A percentile compares a stretch with the other conserved stretches of the same genome.
These are phyloP conservation scores for Fusarium sp. DNA, from an alignment of 2,329 filamentous ascomycete species.

Conservation along the genomic window DNA sequence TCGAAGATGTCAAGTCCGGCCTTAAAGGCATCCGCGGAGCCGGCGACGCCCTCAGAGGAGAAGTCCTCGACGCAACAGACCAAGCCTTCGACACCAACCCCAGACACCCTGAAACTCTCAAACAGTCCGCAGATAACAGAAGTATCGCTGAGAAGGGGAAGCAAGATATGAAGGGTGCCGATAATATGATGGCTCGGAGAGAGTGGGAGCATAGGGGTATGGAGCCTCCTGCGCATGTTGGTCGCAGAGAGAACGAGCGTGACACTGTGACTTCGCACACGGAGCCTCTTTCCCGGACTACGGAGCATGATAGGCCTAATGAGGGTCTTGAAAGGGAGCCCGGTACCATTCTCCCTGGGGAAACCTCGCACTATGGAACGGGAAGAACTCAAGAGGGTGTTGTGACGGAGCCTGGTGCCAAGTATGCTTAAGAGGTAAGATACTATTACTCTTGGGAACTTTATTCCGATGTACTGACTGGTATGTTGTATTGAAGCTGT, in stretches of 20 bases:
- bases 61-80: slow-evolving; percentile 34
- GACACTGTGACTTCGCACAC: neutral
- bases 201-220: slow-evolving; percentile 33
- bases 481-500: neutral
- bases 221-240: slow-evolving; percentile 7
- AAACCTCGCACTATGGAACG: slow-evolving; percentile 16
- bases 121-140: slow-evolving; percentile 10
- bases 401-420: neutral
- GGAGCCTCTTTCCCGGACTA: neutral
- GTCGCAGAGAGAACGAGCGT: neutral
- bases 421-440: neutral
- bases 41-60: slow-evolving; percentile 38
- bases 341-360: slow-evolving; percentile 9
- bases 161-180: slow-evolving; percentile 21
- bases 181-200: slow-evolving; percentile 33
- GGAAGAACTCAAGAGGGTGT: neutral
- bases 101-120: slow-evolving; percentile 13
- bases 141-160: slow-evolving; percentile 34
- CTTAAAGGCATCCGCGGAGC: slow-evolving; percentile 40
- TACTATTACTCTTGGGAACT: fast-evolving
- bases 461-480: fast-evolving
- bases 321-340: slow-evolving; percentile 19
- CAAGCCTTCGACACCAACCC: slow-evolving; percentile 34
- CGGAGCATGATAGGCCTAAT: neutral
- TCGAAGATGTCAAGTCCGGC: slow-evolving; percentile 39